phyloP scores from a whole-genome alignment of 129 eudicot species.

The Dittrichia graveolens region DNA sequence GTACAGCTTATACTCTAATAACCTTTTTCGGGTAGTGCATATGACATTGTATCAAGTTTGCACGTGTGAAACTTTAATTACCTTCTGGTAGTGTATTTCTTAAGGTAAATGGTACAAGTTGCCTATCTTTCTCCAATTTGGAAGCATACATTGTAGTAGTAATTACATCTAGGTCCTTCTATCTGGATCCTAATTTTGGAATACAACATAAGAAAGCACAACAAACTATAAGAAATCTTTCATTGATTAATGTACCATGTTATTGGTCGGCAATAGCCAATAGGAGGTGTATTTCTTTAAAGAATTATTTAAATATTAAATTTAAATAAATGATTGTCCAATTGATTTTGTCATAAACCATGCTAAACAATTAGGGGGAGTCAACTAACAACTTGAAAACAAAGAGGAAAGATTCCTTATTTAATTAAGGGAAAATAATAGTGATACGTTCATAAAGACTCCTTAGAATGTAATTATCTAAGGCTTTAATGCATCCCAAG shows the following conservation, averaged over 20 bases:
- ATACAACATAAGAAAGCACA: conserved; percentile 15
- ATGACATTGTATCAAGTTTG: conserved; percentile 29
- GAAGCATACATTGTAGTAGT: conserved; percentile 21
- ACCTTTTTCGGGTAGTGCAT: background rate
- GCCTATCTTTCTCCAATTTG: conserved; percentile 22
- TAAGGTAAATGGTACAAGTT: conserved; percentile 24
- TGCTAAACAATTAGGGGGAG: conserved; percentile 34
- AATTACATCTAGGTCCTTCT: conserved; percentile 16
- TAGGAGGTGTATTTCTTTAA: conserved; percentile 24
- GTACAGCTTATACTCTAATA: conserved; percentile 2
- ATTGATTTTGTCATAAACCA: conserved; percentile 22
- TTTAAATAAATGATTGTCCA: conserved; percentile 30
- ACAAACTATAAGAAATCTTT: conserved; percentile 19
- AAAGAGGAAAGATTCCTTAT: conserved; percentile 38
- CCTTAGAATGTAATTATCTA: conserved; percentile 3
- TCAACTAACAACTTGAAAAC: conserved; percentile 39
- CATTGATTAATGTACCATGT: conserved; percentile 42
- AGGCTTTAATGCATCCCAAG: conserved; percentile 7
- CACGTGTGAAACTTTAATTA: conserved; percentile 37
- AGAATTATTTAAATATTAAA: conserved; percentile 7
- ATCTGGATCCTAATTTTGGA: background rate
- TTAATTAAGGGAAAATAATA: background rate
- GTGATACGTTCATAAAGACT: conserved; percentile 17
- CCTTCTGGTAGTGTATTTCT: conserved; percentile 29
- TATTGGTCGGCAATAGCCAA: conserved; percentile 49